phyloP scores from a whole-genome alignment of 345 rosid genomes.

The Sapria himalayana region DNA sequence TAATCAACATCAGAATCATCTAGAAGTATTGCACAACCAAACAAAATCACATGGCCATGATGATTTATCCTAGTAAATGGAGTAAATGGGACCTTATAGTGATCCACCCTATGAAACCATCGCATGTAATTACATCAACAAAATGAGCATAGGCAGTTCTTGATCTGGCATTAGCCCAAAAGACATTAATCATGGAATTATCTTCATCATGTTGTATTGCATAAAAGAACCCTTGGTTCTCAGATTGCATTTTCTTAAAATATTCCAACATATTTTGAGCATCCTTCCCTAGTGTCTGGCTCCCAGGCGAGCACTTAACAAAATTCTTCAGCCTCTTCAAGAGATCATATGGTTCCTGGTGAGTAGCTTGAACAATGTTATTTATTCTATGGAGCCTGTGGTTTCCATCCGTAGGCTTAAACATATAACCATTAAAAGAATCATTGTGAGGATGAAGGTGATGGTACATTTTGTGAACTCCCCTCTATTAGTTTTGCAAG shows the following conservation, averaged over 20 bases:
- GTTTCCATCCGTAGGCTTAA: conserved; percentile 60
- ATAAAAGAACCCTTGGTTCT: conserved; percentile 92
- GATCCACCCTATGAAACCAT: conserved; percentile 38
- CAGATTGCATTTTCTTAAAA: conserved; percentile 92
- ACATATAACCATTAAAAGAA: conserved; percentile 74
- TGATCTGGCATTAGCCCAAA: conserved; percentile 95
- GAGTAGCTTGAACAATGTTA: conserved; percentile 20
- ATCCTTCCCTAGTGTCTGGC: conserved; percentile 63
- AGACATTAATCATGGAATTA: conserved; percentile 70
- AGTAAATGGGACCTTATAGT: conserved; percentile 63
- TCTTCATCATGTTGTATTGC: conserved; percentile 89
- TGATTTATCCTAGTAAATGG: conserved; percentile 92
- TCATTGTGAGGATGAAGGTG: conserved; percentile 69
- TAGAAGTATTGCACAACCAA: conserved; percentile 78
- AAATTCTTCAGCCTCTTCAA: conserved; percentile 23
- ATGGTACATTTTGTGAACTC: conserved; percentile 35
- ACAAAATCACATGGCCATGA: conserved; percentile 70
- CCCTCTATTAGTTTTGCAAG: conserved; percentile 50
- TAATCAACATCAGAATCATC: conserved; percentile 72
- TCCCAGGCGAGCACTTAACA: conserved; percentile 21
- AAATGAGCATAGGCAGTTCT: conserved; percentile 72
- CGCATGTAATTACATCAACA: conserved; percentile 63
- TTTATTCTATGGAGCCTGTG: conserved; percentile 24
- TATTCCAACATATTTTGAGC: conserved; percentile 78
- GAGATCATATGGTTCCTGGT: conserved; percentile 21